phyloP scores from a whole-genome alignment of 1,139 yeast species.

The Blastobotrys apis region DNA sequence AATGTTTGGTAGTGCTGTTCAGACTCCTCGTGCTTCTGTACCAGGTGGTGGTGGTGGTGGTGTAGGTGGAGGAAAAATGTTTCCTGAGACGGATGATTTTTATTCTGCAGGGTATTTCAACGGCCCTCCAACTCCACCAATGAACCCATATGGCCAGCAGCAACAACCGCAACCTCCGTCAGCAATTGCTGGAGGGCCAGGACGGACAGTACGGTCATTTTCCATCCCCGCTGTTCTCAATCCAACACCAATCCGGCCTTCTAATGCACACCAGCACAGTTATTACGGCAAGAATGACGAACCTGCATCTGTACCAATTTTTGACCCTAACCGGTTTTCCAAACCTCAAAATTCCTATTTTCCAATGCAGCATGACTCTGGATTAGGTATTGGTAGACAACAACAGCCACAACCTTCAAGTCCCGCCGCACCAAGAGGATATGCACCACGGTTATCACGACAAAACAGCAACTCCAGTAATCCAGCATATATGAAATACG shows the following conservation, averaged over 20 bases:
- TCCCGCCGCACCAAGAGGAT: no score
- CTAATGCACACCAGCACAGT: slow-evolving; percentile 1
- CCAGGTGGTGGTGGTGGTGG: background rate
- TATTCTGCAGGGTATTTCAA: background rate
- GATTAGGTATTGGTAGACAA: no score
- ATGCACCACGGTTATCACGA: background rate
- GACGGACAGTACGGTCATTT: slow-evolving; percentile 11
- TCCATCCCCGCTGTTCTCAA: slow-evolving; percentile 15
- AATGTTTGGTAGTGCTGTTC: background rate
- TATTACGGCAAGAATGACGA: background rate
- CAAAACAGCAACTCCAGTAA: background rate
- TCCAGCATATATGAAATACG: background rate
- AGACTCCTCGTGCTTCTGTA: background rate
- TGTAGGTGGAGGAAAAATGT: background rate
- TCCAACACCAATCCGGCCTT: slow-evolving; percentile 12
- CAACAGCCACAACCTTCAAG: background rate
- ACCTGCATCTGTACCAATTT: slow-evolving; percentile 7
- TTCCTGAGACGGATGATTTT: background rate
- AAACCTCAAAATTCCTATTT: slow-evolving; percentile 7
- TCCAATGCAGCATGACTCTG: slow-evolving; percentile 1
- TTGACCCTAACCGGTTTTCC: slow-evolving; percentile 7
- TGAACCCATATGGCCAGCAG: background rate
- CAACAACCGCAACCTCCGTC: background rate
- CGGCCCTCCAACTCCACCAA: background rate
- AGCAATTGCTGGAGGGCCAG: background rate